Evolutionary conservation across 495 filamentous ascomycete species (phyloP).

Genomic region (Pyrenopolyporus hunteri): DNA sequence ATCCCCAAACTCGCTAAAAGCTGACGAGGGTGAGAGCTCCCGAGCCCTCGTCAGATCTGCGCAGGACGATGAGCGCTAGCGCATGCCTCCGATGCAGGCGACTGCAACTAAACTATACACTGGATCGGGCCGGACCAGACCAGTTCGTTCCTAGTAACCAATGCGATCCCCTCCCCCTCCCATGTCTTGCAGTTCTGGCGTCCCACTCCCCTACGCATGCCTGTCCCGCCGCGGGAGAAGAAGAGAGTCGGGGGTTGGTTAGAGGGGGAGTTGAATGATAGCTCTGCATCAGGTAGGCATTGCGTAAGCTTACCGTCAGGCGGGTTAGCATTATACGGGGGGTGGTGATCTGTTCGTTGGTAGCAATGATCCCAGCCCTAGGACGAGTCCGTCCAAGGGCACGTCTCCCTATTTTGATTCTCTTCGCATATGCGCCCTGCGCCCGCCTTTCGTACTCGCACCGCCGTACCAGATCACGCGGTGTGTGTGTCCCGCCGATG

Average conservation of each 20-base stretch:
- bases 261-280: constrained; percentile 9
- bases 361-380: neutral
- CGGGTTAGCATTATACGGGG: neutral
- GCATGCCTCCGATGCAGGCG: constrained; percentile 31
- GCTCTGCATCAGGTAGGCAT: constrained; percentile 1
- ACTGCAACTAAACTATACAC: constrained; percentile 9
- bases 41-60: constrained; percentile 31
- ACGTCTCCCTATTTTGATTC: constrained; percentile 1
- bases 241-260: constrained; percentile 8
- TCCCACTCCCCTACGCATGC: constrained; percentile 3
- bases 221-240: constrained; percentile 7
- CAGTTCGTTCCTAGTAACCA: constrained; percentile 15
- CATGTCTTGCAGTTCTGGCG: neutral
- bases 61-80: constrained; percentile 25
- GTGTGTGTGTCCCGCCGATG: neutral
- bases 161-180: constrained; percentile 18
- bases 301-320: constrained; percentile 12
- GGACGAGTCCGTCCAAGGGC: neutral
- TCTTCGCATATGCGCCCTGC: neutral
- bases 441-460: constrained; percentile 5
- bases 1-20: constrained; percentile 14
- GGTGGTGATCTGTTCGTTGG: neutral
- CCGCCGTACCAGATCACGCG: neutral
- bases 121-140: constrained; percentile 18
- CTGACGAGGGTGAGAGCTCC: constrained; percentile 12